Evolutionary conservation across 2,329 filamentous ascomycete genomes (phyloP).

Genomic region (Curvularia sp.): DNA sequence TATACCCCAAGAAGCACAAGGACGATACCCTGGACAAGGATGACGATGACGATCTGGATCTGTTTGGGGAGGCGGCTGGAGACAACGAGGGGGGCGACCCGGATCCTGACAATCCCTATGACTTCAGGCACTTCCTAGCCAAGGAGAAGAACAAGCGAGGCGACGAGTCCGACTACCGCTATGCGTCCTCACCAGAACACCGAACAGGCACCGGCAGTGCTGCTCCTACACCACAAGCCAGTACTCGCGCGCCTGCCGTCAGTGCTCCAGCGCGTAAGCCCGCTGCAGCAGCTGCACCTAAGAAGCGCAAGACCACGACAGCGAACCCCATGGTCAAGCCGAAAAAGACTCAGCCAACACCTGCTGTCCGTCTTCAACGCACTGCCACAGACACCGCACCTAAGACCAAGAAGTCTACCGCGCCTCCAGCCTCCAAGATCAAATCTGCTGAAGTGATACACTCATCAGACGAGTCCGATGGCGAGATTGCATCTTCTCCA

Average conservation of each 20-base stretch:
- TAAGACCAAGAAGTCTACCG: slow-evolving; percentile 34
- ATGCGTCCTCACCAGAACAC: slow-evolving; percentile 40
- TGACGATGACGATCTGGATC: slow-evolving; percentile 28
- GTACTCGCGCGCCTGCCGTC: slow-evolving; percentile 28
- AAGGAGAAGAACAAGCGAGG: slow-evolving; percentile 41
- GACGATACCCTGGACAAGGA: slow-evolving; percentile 38
- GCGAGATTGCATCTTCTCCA: slow-evolving; percentile 21
- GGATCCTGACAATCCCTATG: slow-evolving; percentile 57
- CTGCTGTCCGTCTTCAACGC: slow-evolving; percentile 48
- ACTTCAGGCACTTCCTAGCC: slow-evolving; percentile 57
- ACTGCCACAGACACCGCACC: slow-evolving; percentile 27
- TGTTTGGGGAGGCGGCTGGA: slow-evolving; percentile 35
- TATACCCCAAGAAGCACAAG: slow-evolving; percentile 53
- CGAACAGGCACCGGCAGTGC: slow-evolving; percentile 39
- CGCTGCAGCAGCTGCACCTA: slow-evolving; percentile 23
- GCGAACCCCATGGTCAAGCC: slow-evolving; percentile 31
- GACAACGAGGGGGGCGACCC: slow-evolving; percentile 48
- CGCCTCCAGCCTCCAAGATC: slow-evolving; percentile 38
- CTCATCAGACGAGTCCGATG: slow-evolving; percentile 41
- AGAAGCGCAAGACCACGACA: slow-evolving; percentile 41
- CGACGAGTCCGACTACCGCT: slow-evolving; percentile 42
- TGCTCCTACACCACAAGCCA: slow-evolving; percentile 39
- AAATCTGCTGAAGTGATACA: slow-evolving; percentile 44
- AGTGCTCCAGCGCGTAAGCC: slow-evolving; percentile 21
- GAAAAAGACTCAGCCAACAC: slow-evolving; percentile 36